Evolutionary conservation across 768 basidiomycete genomes (phyloP), one percentile per base, ranked within the genome.

Genomic region (Gloeopeniophorella convolvens): DNA sequence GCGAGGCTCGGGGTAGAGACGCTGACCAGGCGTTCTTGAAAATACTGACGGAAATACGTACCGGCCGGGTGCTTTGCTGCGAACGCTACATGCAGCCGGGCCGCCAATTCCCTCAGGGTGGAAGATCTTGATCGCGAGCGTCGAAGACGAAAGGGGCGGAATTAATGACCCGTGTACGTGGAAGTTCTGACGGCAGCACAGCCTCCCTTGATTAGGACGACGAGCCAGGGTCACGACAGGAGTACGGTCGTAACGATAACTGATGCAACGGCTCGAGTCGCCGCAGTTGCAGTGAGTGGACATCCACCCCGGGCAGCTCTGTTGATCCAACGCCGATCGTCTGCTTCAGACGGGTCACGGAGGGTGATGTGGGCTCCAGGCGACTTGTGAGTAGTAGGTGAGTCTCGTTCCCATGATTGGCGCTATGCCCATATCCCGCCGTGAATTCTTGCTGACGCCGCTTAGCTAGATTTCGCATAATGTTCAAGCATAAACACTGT

Each of bases 391-490:
- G 46, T 15, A 20, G 26, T 32, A 34, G 33, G n/a, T 30, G 30
- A 32, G 43, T 51, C 54, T 50, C 50, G 54, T 51, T 50, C 54
- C 48, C 47, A 54, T 48, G 52, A 54, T 54, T 54, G 42, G 52
- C 52, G 52, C 39, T 46, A 43, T 36, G 42, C 42, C 51, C 52
- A 48, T 43, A 45, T 54, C 42, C 18, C 35, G 33, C 24, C 16
- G 28, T 45, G 41, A 15, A 54, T 48, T 43, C 52, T 48, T 48
- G 35, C 15, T 47, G 18, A 31, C 42, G 48, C 48, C 47, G 47
- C 52, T 54, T 54, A 54, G 23, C 37, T 37, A n/a, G n/a, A n/a
- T 53, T 39, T 48, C 51, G 32, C 45, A 41, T 51, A 51, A 41
- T 24, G 33, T 18, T 30, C 26, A 42, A 34, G 26, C 34, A 24